These are phyloP conservation scores for Serendipita sp. DNA, from an alignment of 768 basidiomycete species.

Conservation along the genomic window DNA sequence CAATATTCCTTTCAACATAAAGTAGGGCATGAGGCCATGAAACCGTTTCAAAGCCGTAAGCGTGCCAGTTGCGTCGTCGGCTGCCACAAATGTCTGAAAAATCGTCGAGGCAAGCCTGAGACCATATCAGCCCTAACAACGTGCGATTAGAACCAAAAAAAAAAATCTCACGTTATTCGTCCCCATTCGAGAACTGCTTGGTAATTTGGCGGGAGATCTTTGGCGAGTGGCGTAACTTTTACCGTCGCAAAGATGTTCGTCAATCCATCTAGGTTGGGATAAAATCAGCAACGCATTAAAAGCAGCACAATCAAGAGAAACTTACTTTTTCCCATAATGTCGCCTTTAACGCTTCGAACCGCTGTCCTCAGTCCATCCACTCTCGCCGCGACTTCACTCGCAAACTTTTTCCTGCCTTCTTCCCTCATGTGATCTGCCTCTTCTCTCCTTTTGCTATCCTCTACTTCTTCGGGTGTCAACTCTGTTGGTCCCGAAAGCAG, in stretches of 20 bases:
- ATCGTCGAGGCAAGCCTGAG: slow-evolving; percentile 83
- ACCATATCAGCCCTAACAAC: not conserved
- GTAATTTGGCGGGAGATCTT: slow-evolving; percentile 68
- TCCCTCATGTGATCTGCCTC: slow-evolving; percentile 81
- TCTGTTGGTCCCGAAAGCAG: slow-evolving; percentile 59
- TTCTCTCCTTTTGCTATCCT: slow-evolving; percentile 65
- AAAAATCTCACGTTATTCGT: slow-evolving; percentile 66
- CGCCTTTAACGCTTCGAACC: slow-evolving; percentile 78
- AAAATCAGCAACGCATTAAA: not conserved
- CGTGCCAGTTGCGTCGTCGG: slow-evolving; percentile 81
- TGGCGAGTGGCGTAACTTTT: slow-evolving; percentile 59
- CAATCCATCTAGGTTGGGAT: slow-evolving; percentile 54
- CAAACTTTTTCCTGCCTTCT: slow-evolving; percentile 73
- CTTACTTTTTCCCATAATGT: slow-evolving; percentile 73
- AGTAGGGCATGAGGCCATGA: slow-evolving; percentile 95
- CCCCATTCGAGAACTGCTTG: slow-evolving; percentile 92
- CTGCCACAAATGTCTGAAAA: slow-evolving; percentile 86
- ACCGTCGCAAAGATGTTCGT: slow-evolving; percentile 79
- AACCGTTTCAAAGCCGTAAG: slow-evolving; percentile 79
- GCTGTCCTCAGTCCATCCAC: slow-evolving; percentile 77
- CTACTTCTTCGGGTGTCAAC: slow-evolving; percentile 53
- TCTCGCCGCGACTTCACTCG: slow-evolving; percentile 66
- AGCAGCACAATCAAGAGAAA: slow-evolving; percentile 2
- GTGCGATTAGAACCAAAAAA: not conserved
- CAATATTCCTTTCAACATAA: slow-evolving; percentile 82